These are phyloP conservation scores for Syncephalastrum sp. DNA, from an alignment of 371 early-diverging fungal genomes.

Conservation along the genomic window DNA sequence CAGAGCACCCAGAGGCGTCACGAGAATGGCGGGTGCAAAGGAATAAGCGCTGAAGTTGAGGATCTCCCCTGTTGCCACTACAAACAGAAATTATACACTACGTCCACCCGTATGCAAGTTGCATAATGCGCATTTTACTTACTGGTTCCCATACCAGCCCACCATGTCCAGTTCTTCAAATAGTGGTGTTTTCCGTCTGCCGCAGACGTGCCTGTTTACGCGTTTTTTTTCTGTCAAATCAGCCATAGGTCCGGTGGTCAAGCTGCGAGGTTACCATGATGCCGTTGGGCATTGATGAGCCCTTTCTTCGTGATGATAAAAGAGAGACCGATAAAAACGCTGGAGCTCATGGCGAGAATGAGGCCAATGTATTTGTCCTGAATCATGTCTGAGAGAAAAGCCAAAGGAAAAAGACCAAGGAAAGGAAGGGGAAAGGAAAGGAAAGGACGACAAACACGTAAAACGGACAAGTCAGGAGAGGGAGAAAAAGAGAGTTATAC, in stretches of 20 bases:
- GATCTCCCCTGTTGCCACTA: conserved; percentile 89
- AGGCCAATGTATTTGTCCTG: conserved; percentile 85
- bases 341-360: conserved; percentile 78
- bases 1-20: conserved; percentile 89
- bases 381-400: conserved; percentile 30
- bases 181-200: conserved; percentile 71
- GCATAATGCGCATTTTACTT: not conserved
- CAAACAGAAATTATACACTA: not conserved
- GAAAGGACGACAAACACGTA: no score
- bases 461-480: no score
- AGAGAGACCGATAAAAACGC: conserved; percentile 78
- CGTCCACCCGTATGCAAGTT: not conserved
- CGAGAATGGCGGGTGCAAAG: conserved; percentile 90
- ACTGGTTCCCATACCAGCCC: conserved; percentile 90
- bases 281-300: conserved; percentile 22
- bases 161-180: conserved; percentile 84
- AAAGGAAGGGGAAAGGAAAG: not conserved
- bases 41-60: conserved; percentile 93
- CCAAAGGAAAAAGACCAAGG: not conserved
- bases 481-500: no score
- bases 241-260: no score
- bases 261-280: conserved; percentile 21
- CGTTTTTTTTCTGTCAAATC: not conserved
- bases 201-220: conserved; percentile 49
- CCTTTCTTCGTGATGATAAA: conserved; percentile 90